Base-by-base conservation (phyloP, 164 flowering plant species). In the Amborella trichopoda region DNA sequence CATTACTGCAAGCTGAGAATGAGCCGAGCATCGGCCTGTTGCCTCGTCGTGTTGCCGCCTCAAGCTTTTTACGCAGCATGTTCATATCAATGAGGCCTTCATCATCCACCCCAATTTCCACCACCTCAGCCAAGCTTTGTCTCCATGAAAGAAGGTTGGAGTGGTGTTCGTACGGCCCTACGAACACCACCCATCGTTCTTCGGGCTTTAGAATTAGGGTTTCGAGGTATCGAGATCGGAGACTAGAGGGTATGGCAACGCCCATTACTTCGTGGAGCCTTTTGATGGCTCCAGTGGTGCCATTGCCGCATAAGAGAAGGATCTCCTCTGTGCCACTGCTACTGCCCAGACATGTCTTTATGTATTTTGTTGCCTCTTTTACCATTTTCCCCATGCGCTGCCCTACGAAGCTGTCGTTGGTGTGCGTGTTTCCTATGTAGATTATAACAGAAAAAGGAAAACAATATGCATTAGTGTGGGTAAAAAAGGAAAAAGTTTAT, bases 1-100 rank as follows among this genome's bases (percentile, higher is more conserved):
- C 89, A 39, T 86, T 83, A 46, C 93, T 83, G 44, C 93, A 86
- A 38, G 87, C 84, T 0, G 93, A 83, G 67, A 86, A 83, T 5
- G 96, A 83, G 1, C 81, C 93, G n/a, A 87, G 40, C 56, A 78
- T 54, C 1, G 87, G 90, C 10, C 81, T 48, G 17, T 67, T 66
- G n/a, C 62, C 37, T 28, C 45, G n/a, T 13, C 62, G 62, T 13
- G 61, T 63, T 23, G 50, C 65, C 2, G 40, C 26, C 19, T 63
- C 54, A 3, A 86, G 74, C 6, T 67, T 60, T 1, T 6, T 10
- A 21, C 48, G 42, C 2, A 86, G 64, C 38, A 46, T 62, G 22
- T 76, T 71, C 51, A 78, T 40, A 65, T 86, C 82, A 2, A 82
- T 1, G 32, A 74, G 40, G 0, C 88, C 95, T 9, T 73, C 46